Percentiles rank a stretch among this genome's conserved stretches.
Conservation (phyloP, 495 filamentous ascomycete species). For the Recurvomyces mirabilis region DNA sequence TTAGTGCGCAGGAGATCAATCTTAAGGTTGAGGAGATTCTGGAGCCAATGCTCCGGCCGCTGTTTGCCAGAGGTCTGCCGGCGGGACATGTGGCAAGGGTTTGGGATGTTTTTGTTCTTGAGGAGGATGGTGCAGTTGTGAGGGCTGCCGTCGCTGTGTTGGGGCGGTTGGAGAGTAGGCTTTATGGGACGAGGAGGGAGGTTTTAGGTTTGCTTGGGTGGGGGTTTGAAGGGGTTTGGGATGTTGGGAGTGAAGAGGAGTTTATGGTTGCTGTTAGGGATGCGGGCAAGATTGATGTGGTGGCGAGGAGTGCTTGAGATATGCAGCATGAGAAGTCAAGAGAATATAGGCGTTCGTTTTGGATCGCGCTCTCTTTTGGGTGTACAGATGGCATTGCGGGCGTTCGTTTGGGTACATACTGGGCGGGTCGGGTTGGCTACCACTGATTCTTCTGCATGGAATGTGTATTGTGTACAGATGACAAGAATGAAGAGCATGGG, state of each 20-base stretch:
- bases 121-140: conserved; percentile 74
- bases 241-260: conserved; percentile 47
- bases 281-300: conserved; percentile 49
- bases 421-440: no score
- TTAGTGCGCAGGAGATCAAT: conserved; percentile 35
- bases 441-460: no score
- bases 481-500: no score
- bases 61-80: conserved; percentile 47
- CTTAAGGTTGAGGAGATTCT: conserved; percentile 43
- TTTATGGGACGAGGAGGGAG: conserved; percentile 47
- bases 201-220: conserved; percentile 44
- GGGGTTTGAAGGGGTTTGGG: conserved; percentile 29
- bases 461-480: no score
- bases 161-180: conserved; percentile 46
- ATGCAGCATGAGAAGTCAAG: no score
- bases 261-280: conserved; percentile 59
- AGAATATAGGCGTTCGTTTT: no score
- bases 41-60: conserved; percentile 47
- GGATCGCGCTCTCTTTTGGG: no score
- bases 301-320: background rate
- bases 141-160: conserved; percentile 67
- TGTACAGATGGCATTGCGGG: no score
- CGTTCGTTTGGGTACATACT: no score
- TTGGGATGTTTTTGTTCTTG: conserved; percentile 92
- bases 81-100: conserved; percentile 67